These are phyloP conservation scores for Pugionium cornutum DNA, from an alignment of 345 rosid species.

Conservation along the genomic window DNA sequence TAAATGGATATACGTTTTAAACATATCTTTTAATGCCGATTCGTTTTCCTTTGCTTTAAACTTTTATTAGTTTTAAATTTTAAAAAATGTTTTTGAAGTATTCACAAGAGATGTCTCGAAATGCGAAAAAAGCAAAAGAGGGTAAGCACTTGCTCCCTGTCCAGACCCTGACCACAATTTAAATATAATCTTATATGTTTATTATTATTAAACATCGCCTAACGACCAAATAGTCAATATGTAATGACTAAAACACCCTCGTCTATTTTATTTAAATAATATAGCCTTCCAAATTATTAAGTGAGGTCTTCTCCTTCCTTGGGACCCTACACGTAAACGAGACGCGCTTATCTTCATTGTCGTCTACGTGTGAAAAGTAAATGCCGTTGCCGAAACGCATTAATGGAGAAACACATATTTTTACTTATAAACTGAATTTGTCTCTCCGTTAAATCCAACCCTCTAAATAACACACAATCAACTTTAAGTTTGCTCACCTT, in stretches of 20 bases:
- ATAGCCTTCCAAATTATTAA: constrained; percentile 14
- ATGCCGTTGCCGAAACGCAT: constrained; percentile 19
- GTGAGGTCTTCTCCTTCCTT: constrained; percentile 34
- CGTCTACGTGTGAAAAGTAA: constrained; percentile 30
- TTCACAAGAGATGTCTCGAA: constrained; percentile 36
- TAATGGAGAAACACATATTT: constrained; percentile 16
- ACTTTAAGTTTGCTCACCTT: constrained; percentile 20
- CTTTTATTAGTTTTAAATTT: constrained; percentile 10
- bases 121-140: constrained; percentile 25
- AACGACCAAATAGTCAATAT: constrained; percentile 1
- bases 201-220: background rate
- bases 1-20: too few species aligned
- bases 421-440: too few species aligned
- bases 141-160: constrained; percentile 33
- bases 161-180: constrained; percentile 32
- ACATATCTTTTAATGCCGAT: too few species aligned
- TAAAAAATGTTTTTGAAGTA: constrained; percentile 8
- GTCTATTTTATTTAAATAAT: background rate
- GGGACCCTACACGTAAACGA: constrained; percentile 29
- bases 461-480: background rate
- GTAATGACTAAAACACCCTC: constrained; percentile 28
- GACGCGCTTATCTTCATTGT: constrained; percentile 33
- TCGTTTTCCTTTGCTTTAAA: background rate
- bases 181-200: constrained; percentile 13
- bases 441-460: too few species aligned